Evolutionary conservation across 768 basidiomycete species (phyloP).

Genomic region (Suillus paluster): DNA sequence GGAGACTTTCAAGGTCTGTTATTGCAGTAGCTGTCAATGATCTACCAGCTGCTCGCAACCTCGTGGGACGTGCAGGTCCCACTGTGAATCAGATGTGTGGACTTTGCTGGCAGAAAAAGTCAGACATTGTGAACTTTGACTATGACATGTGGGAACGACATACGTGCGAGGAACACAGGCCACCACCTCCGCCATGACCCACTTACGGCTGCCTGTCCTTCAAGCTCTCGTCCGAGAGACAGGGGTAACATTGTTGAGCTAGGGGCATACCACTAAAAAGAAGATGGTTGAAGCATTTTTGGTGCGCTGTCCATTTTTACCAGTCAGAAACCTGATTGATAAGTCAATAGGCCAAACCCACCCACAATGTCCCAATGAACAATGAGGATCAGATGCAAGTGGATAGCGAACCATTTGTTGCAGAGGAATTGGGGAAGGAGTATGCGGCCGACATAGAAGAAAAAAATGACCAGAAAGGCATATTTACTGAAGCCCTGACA

Average conservation of each 20-base stretch:
- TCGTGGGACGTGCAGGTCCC: conserved; percentile 21
- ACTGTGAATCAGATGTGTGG: conserved; percentile 32
- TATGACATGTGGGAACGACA: conserved; percentile 26
- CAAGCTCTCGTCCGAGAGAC: not conserved
- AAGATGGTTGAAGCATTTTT: not conserved
- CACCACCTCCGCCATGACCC: no score
- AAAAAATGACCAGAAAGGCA: no score
- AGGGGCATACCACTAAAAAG: no score
- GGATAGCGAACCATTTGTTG: no score
- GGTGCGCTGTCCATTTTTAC: not conserved
- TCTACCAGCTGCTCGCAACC: conserved; percentile 32
- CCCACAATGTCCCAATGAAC: not conserved
- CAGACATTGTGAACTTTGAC: conserved; percentile 36
- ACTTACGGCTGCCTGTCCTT: not conserved
- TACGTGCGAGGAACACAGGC: conserved; percentile 18
- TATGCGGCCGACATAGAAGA: no score
- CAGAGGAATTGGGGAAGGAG: not conserved
- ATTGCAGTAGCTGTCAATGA: conserved; percentile 33
- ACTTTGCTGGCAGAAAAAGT: conserved; percentile 23
- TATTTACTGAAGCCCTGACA: not conserved
- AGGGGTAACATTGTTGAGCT: no score
- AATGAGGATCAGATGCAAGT: not conserved
- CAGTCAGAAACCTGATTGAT: not conserved
- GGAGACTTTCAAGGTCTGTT: conserved; percentile 32
- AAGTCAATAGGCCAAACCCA: no score